phyloP scores from a whole-genome alignment of 2,329 filamentous ascomycete genomes.

The Claviceps sp. region DNA sequence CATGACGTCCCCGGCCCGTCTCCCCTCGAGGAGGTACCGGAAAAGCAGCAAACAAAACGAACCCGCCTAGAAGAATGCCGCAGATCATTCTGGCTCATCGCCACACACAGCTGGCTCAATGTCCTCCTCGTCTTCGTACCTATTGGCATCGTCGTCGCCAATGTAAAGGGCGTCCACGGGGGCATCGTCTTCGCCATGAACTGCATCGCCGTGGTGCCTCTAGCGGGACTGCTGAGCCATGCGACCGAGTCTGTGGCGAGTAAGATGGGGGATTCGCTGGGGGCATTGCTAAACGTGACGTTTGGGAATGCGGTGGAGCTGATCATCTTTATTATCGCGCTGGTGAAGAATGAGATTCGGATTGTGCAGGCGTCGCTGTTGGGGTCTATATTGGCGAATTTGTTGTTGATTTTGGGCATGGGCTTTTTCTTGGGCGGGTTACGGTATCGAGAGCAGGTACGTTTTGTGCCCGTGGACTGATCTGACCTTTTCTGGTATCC shows the following conservation, averaged over 20 bases:
- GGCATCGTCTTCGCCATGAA: conserved; percentile 61
- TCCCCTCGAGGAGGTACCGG: conserved; percentile 7
- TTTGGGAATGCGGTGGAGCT: conserved; percentile 71
- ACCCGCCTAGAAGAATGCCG: conserved; percentile 36
- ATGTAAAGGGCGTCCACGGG: conserved; percentile 37
- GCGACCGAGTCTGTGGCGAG: conserved; percentile 64
- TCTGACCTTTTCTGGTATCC: too few relatives aligned
- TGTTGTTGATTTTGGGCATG: conserved; percentile 85
- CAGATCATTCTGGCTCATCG: conserved; percentile 37
- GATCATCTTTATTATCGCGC: conserved; percentile 47
- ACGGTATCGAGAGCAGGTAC: conserved; percentile 71
- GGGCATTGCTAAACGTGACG: conserved; percentile 61
- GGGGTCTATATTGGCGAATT: conserved; percentile 78
- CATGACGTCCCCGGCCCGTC: background rate
- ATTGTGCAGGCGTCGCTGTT: conserved; percentile 86
- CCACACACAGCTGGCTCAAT: conserved; percentile 69
- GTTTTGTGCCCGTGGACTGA: too few relatives aligned
- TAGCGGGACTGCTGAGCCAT: conserved; percentile 58
- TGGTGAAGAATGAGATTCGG: conserved; percentile 54
- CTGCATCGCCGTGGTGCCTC: conserved; percentile 60
- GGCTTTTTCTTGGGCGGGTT: conserved; percentile 79
- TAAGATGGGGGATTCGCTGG: conserved; percentile 59
- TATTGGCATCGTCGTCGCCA: conserved; percentile 55
- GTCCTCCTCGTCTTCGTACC: conserved; percentile 66
- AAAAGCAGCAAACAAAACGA: conserved; percentile 20